Evolutionary conservation across 2,329 filamentous ascomycete species (phyloP), one percentile per base, ranked within the genome.

Genomic region (Trichophyton equinum): DNA sequence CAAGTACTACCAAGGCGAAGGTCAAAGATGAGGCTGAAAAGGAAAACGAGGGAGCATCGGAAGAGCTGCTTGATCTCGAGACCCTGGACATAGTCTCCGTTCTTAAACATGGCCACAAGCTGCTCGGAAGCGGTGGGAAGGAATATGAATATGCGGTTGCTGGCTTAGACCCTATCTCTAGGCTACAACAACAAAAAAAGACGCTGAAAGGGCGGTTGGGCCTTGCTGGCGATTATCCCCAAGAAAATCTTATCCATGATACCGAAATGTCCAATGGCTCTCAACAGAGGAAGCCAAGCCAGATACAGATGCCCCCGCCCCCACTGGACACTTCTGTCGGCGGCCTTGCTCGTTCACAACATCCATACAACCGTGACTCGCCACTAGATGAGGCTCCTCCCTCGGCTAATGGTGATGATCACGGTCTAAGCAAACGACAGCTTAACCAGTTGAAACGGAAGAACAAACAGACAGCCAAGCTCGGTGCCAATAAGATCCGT

Each of bases 391-490:
- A 82, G 38, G 66, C 71, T 22, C 42, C 59, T 40, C 63, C 70
- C 42, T 71, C 74, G 58, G 73, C 77, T 13, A 78, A 79, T 57
- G 72, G 78, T 1, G 88, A 89, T 64, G 88, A 90, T 68, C 75
- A 82, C 3, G 85, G 85, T 2, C 79, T 99, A 58, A 97, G 94
- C 76, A 92, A 94, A 63, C 85, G 94, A 47, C 94, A 99, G 69
- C 82, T 96, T 20, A 99, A 99, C 69, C 89, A 94, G 59, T 77
- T 99, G 8, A 97, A 97, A 74, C 84, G 94, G 49, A 96, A 97
- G 72, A 85, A 91, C 49, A 99, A 97, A 75, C 85, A 87, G 67
- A 89, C 95, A 67, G 86, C 91, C 2, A 90, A 94, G 72, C 87
- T 90, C 68, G 89, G 92, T 59, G 89, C 91, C 61, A 92, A 88